Conservation (phyloP, 495 filamentous ascomycete genomes). For the Neurospora sp. region DNA sequence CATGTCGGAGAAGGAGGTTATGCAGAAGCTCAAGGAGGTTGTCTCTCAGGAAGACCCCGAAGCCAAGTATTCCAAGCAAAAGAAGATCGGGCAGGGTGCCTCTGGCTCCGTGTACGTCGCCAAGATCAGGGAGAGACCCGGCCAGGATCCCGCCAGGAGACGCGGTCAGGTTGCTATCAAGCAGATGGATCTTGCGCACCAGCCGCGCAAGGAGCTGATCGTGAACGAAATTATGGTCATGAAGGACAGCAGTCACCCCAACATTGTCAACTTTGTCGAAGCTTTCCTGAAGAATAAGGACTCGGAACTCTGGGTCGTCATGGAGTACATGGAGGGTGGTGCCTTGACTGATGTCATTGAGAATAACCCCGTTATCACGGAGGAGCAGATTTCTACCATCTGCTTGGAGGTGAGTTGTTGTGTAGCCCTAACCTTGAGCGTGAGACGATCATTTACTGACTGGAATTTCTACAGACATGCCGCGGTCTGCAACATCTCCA, state of each 20-base stretch:
- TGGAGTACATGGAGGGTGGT: slow-evolving; percentile 99
- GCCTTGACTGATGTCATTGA: slow-evolving; percentile 97
- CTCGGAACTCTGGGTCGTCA: slow-evolving; percentile 94
- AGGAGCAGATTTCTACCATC: slow-evolving; percentile 96
- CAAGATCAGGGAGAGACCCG: slow-evolving; percentile 58
- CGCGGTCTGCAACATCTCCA: slow-evolving; percentile 90
- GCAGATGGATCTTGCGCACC: slow-evolving; percentile 97
- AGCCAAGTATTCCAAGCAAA: slow-evolving; percentile 91
- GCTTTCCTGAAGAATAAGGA: slow-evolving; percentile 90
- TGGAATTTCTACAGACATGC: slow-evolving; percentile 58
- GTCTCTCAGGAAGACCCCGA: slow-evolving; percentile 90
- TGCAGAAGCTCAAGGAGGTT: slow-evolving; percentile 85
- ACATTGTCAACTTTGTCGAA: slow-evolving; percentile 98
- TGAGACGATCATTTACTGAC: slow-evolving; percentile 22
- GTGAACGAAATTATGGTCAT: slow-evolving; percentile 99
- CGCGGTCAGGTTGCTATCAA: slow-evolving; percentile 90
- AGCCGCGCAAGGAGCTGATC: slow-evolving; percentile 95
- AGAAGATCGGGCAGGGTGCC: slow-evolving; percentile 97
- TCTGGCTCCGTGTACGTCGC: slow-evolving; percentile 98
- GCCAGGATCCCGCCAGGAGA: slow-evolving; percentile 58
- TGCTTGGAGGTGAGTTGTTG: slow-evolving; percentile 69
- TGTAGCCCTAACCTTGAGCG: neutral
- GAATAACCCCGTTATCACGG: slow-evolving; percentile 81
- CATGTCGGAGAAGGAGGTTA: slow-evolving; percentile 94
- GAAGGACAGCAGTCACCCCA: slow-evolving; percentile 95